These are phyloP conservation scores for Camellia granthamiana DNA, from an alignment of 148 eudicot genomes.

Conservation along the genomic window DNA sequence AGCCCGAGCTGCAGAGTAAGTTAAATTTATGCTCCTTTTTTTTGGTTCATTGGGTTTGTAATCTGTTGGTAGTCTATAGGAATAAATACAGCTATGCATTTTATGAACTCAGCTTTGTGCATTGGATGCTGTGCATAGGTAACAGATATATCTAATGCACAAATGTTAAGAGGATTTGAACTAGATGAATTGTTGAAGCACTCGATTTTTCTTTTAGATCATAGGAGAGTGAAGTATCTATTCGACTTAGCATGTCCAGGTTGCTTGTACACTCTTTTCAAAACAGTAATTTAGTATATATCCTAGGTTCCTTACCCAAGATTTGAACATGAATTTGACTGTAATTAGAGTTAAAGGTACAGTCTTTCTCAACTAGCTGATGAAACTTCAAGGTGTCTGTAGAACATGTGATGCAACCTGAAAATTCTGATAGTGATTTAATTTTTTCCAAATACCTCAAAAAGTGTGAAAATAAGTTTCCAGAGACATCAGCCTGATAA, in stretches of 20 bases:
- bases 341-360: too few species aligned
- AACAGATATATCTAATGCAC: not conserved
- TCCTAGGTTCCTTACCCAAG: too few species aligned
- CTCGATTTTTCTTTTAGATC: not conserved
- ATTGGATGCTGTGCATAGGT: not conserved
- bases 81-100: not conserved
- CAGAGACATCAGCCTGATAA: too few species aligned
- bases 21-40: slow-evolving; percentile 7
- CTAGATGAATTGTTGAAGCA: not conserved
- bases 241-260: not conserved
- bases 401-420: too few species aligned
- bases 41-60: not conserved
- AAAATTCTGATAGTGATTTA: too few species aligned
- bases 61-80: not conserved
- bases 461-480: too few species aligned
- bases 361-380: too few species aligned
- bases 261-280: not conserved
- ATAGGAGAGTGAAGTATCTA: not conserved
- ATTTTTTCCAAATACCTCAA: too few species aligned
- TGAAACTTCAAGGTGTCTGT: too few species aligned
- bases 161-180: not conserved
- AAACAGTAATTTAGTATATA: slow-evolving; percentile 1
- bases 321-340: too few species aligned
- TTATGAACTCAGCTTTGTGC: not conserved
- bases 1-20: slow-evolving; percentile 72